Base-by-base conservation (phyloP, 139 green algal genomes). In the Edaphochlamys debaryana region DNA sequence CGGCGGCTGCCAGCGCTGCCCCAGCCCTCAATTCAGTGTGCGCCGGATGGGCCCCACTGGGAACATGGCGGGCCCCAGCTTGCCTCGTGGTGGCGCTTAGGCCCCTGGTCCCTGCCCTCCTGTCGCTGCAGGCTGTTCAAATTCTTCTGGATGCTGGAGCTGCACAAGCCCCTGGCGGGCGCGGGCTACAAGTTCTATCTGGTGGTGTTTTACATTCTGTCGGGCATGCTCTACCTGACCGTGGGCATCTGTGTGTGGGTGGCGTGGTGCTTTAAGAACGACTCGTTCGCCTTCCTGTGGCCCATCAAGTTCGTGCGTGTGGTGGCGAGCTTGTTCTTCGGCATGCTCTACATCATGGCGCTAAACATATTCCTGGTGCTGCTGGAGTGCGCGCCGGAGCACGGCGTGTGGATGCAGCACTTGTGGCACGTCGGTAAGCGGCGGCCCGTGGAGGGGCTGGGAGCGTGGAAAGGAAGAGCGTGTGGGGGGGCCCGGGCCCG, bases 241-340 rank as follows among this genome's bases (percentile, higher is more conserved):
- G 72, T 88, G 4, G 77, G 45, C n/a, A 87, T 92, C 52, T 92
- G 88, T 63, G 75, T 90, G 36, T 92, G 88, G 88, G 88, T 92
- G 36, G 88, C 85, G 25, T 89, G 82, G 86, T 87, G 86, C 82
- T 92, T 92, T 66, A 90, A 86, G 41, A 90, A 89, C 62, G 88
- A 90, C 82, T 86, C 50, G 40, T 92, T 90, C 64, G 85, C 86
- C 1, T 90, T 89, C 79, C 69, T 92, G 9, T 92, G 89, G 89
- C 89, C 89, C 64, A 92, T 92, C 74, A 92, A 92, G 70, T 86
- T 92, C 8, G 82, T 87, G 40, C 89, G 89, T 15, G 69, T 92
- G n/a, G 86, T 92, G 36, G 89, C 88, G 30, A 84, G 68, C 63
- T 34, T 92, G 32, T 92, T 92, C 70, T 89, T 92, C 30, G 84